Conservation (phyloP, 2,329 filamentous ascomycete species). For the Xylaria sp. region DNA sequence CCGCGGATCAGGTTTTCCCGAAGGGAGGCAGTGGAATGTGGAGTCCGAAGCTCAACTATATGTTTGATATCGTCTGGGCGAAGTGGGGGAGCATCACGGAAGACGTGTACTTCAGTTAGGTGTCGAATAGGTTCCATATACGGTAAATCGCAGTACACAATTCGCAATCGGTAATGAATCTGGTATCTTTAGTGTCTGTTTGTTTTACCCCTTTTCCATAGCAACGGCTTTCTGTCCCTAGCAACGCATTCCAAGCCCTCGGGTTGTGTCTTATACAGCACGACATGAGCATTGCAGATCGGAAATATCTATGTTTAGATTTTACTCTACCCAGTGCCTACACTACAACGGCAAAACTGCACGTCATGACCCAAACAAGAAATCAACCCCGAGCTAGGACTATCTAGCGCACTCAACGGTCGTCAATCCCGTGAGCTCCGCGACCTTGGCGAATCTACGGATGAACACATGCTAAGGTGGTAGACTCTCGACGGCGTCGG, state of each 20-base stretch:
- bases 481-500: not conserved
- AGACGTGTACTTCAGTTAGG: conserved; percentile 19
- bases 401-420: not conserved
- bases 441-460: not conserved
- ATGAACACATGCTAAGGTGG: not conserved
- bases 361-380: not conserved
- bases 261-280: too few relatives aligned
- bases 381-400: not conserved
- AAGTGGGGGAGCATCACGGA: conserved; percentile 23
- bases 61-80: conserved; percentile 22
- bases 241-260: too few relatives aligned
- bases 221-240: too few relatives aligned
- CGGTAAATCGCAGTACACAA: too few relatives aligned
- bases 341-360: not conserved
- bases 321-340: not conserved
- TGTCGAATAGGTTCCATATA: too few relatives aligned
- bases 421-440: not conserved
- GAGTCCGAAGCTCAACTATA: conserved; percentile 24
- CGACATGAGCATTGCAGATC: too few relatives aligned
- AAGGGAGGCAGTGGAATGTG: conserved; percentile 27
- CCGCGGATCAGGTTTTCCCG: conserved; percentile 37
- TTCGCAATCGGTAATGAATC: too few relatives aligned
- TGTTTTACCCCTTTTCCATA: too few relatives aligned
- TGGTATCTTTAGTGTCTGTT: too few relatives aligned
- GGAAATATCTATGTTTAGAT: not conserved